A percentile compares a stretch with the other conserved stretches of the same genome.
These are phyloP conservation scores for Backusella mclennaniae DNA, from an alignment of 192 early-diverging fungal species.

Conservation along the genomic window DNA sequence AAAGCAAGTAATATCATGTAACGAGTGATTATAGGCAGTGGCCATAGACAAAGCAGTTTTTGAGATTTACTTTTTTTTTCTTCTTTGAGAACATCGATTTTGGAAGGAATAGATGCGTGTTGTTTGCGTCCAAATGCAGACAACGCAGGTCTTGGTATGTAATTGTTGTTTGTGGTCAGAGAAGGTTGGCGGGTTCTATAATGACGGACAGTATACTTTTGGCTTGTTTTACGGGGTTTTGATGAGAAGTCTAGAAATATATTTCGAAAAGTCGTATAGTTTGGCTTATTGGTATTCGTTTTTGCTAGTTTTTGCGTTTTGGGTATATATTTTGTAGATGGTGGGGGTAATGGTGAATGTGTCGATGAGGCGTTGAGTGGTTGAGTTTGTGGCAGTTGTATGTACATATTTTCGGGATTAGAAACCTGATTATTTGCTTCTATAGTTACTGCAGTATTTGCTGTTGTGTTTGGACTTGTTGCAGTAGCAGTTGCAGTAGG, in stretches of 20 bases:
- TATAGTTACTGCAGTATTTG: background rate
- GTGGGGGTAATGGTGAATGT: background rate
- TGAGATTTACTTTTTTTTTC: constrained; percentile 33
- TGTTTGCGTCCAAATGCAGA: background rate
- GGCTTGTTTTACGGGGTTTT: constrained; percentile 8
- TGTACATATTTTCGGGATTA: background rate
- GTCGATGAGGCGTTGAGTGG: background rate
- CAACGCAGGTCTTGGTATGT: background rate
- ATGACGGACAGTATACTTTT: constrained; percentile 14
- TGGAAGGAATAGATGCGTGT: background rate
- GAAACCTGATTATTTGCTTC: background rate
- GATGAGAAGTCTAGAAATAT: background rate
- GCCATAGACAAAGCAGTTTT: constrained; percentile 36
- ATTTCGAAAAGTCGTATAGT: background rate
- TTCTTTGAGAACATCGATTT: constrained; percentile 4
- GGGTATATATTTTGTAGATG: background rate
- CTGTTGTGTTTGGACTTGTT: background rate
- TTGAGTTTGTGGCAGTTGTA: background rate
- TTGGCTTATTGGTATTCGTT: background rate
- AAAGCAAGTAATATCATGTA: constrained; percentile 28
- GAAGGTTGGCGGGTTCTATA: constrained; percentile 9
- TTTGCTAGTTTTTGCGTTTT: background rate
- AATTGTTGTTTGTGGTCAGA: background rate
- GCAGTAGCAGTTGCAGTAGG: background rate
- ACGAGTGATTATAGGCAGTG: constrained; percentile 35